Base-by-base conservation (phyloP, 164 flowering plant species). In the Magnolia changhungtana region DNA sequence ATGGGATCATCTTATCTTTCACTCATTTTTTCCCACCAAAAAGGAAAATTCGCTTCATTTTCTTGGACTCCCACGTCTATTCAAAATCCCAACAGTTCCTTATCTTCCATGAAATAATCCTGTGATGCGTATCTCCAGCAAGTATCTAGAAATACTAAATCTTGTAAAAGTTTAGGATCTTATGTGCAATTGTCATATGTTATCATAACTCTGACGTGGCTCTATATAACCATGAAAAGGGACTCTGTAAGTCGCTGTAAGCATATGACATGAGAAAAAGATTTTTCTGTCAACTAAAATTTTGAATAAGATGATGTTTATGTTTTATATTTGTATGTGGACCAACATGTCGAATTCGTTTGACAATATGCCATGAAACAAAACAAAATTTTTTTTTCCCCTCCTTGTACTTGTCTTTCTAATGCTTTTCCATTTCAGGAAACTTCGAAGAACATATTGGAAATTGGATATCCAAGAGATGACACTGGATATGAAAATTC, bases 401-500 rank as follows among this genome's bases (percentile, higher is more conserved):
- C 7, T 29, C 29, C 29, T 27, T 27, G 29, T 50, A 24, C 50
- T 63, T 20, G 65, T 49, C 8, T 14, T 21, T 21, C 50, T 20
- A 45, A 67, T 72, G 11, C 13, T 71, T 45, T 67, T 8, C 50
- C 67, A 55, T 20, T 55, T 31, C 78, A 84, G 87, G 80, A 73
- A 37, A 77, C 66, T 71, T 55, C 77, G 71, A 68, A 16, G 76
- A 71, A 72, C 50, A 49, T 31, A 11, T 45, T 72, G 24, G 61
- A 77, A 63, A 21, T 50, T 63, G 72, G 65, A 37, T 16, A 75
- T 79, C 77, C 79, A 29, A 75, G 69, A 69, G 74, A 75, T 63
- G 79, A 75, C 23, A 50, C 70, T 45, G 78, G 72, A 23, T 82
- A 88, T 72, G 87, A 78, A 50, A 29, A 87, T 71, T 86, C 89